phyloP scores from a whole-genome alignment of 225 moss, liverwort and hornwort species.

The Sphagnum tenellum region DNA sequence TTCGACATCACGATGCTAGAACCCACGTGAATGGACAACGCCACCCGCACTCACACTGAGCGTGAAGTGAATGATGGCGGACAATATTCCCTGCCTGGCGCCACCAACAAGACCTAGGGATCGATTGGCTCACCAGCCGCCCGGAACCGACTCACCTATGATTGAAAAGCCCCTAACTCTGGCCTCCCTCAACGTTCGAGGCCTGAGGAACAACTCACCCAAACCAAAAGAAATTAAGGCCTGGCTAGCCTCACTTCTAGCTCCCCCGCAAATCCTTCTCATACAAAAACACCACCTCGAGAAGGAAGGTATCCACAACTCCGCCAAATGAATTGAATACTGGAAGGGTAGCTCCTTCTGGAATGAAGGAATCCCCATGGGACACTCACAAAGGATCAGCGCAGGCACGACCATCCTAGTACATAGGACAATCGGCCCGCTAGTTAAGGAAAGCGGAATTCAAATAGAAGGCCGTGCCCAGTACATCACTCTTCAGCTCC shows the following conservation, averaged over 20 bases:
- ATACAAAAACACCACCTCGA: background rate
- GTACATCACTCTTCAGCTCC: background rate
- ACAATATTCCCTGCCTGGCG: too few relatives aligned
- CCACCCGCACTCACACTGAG: accelerated
- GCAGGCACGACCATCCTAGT: background rate
- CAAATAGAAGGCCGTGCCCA: background rate
- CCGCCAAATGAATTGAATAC: background rate
- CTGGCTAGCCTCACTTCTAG: too few relatives aligned
- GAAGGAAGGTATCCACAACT: background rate
- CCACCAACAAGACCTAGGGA: too few relatives aligned
- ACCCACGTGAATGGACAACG: too few relatives aligned
- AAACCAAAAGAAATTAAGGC: too few relatives aligned
- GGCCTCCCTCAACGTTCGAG: too few relatives aligned
- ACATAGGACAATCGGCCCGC: background rate
- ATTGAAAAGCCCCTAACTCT: too few relatives aligned
- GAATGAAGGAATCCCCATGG: background rate
- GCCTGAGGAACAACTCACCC: too few relatives aligned
- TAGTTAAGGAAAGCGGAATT: background rate
- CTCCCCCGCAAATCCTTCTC: background rate
- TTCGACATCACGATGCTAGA: too few relatives aligned
- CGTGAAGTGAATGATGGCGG: too few relatives aligned
- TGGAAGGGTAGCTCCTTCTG: background rate
- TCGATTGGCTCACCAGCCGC: too few relatives aligned
- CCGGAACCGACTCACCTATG: too few relatives aligned
- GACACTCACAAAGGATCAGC: background rate